Evolutionary conservation across 805 yeast genomes (phyloP).

Genomic region (Pichia californica): DNA sequence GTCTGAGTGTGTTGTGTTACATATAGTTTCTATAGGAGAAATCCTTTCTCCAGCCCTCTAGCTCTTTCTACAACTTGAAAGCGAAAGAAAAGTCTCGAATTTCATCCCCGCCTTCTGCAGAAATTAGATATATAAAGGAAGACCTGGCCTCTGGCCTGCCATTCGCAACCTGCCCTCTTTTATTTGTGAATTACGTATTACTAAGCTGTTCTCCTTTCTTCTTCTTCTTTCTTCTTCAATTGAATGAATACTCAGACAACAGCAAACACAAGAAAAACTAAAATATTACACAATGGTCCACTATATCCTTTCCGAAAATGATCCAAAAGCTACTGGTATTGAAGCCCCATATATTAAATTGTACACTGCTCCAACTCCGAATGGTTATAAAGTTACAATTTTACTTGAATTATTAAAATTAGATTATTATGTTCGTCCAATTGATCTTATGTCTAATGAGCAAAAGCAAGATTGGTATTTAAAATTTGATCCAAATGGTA

Average conservation of each 20-base stretch:
- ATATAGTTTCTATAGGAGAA: no score
- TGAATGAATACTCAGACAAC: no score
- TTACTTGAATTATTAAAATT: constrained; percentile 37
- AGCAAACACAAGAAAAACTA: not conserved
- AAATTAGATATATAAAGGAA: no score
- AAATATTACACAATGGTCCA: constrained; percentile 26
- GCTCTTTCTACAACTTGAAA: no score
- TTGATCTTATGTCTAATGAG: constrained; percentile 37
- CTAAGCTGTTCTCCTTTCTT: not conserved
- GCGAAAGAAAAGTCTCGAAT: no score
- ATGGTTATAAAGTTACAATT: constrained; percentile 37
- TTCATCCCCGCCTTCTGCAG: no score
- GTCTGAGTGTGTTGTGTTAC: no score
- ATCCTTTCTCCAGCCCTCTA: no score
- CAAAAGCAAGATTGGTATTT: constrained; percentile 55
- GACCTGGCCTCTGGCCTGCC: no score
- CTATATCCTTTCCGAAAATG: constrained; percentile 27
- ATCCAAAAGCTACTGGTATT: constrained; percentile 28
- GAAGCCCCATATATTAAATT: constrained; percentile 38
- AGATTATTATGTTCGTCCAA: constrained; percentile 33
- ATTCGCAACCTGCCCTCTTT: no score
- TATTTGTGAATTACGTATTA: no score
- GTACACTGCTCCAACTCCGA: constrained; percentile 38
- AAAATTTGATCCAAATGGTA: constrained; percentile 54
- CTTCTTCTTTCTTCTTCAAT: no score